Percentiles rank a stretch among this genome's conserved stretches.
Evolutionary conservation across 2,329 filamentous ascomycete species (phyloP).

Genomic region (Lizonia empirigonia): DNA sequence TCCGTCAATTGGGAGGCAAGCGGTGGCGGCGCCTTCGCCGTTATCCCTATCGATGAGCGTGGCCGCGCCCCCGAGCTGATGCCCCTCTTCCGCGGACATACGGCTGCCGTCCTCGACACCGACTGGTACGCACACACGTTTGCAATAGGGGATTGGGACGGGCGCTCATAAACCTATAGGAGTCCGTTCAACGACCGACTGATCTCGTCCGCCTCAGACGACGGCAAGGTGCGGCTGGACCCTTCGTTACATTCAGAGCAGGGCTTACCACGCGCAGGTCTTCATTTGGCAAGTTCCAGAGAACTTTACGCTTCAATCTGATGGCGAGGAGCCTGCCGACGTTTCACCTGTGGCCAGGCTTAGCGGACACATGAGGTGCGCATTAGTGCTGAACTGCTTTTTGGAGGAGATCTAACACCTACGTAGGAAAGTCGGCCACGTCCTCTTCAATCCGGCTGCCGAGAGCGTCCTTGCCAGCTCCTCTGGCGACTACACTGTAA

Average conservation of each 20-base stretch:
- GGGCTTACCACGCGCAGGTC: slow-evolving; percentile 56
- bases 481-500: slow-evolving; percentile 92
- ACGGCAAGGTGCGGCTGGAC: slow-evolving; percentile 71
- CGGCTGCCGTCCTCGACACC: slow-evolving; percentile 92
- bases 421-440: slow-evolving; percentile 90
- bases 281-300: slow-evolving; percentile 96
- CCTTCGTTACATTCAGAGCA: neutral
- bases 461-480: slow-evolving; percentile 94
- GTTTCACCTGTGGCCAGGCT: slow-evolving; percentile 82
- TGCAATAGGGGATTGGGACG: neutral
- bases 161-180: slow-evolving; percentile 57
- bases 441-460: slow-evolving; percentile 95
- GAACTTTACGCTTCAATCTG: slow-evolving; percentile 81
- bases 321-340: slow-evolving; percentile 81
- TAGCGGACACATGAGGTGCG: slow-evolving; percentile 80
- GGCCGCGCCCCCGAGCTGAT: slow-evolving; percentile 92
- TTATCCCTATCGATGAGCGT: slow-evolving; percentile 87
- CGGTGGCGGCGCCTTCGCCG: slow-evolving; percentile 94
- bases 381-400: neutral
- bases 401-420: slow-evolving; percentile 25
- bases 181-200: slow-evolving; percentile 95
- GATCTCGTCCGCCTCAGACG: slow-evolving; percentile 92
- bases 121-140: slow-evolving; percentile 70
- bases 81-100: slow-evolving; percentile 94
- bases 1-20: slow-evolving; percentile 98